phyloP scores from a whole-genome alignment of 2,329 filamentous ascomycete genomes.

The Trichothecium sympodiale region DNA sequence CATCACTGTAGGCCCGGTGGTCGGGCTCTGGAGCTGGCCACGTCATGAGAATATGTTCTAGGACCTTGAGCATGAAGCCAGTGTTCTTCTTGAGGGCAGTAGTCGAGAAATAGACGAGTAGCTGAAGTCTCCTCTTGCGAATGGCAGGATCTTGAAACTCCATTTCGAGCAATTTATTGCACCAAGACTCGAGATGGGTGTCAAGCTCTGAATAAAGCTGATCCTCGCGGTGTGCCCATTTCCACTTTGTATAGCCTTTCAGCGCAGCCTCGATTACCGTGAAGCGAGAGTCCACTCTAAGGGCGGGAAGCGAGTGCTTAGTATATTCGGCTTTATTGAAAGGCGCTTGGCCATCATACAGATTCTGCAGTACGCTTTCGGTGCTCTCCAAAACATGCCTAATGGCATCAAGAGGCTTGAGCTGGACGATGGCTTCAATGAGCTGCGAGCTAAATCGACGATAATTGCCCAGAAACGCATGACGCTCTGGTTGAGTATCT shows the following conservation, averaged over 20 bases:
- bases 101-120: conserved; percentile 77
- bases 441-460: conserved; percentile 79
- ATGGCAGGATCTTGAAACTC: conserved; percentile 72
- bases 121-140: conserved; percentile 67
- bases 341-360: conserved; percentile 59
- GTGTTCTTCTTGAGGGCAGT: conserved; percentile 67
- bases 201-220: conserved; percentile 34
- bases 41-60: conserved; percentile 83
- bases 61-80: conserved; percentile 74
- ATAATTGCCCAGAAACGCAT: conserved; percentile 94
- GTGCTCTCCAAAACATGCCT: conserved; percentile 76
- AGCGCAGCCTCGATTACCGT: conserved; percentile 80
- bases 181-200: conserved; percentile 59
- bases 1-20: conserved; percentile 67
- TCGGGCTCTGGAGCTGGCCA: conserved; percentile 64
- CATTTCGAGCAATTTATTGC: conserved; percentile 56
- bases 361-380: conserved; percentile 59
- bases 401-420: conserved; percentile 75
- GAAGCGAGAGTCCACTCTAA: conserved; percentile 80
- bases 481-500: conserved; percentile 84
- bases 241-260: conserved; percentile 82
- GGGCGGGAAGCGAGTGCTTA: conserved; percentile 59
- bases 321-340: conserved; percentile 55
- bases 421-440: conserved; percentile 75
- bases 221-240: conserved; percentile 18